Conservation (phyloP, 345 rosid genomes). For the Draba incana region DNA sequence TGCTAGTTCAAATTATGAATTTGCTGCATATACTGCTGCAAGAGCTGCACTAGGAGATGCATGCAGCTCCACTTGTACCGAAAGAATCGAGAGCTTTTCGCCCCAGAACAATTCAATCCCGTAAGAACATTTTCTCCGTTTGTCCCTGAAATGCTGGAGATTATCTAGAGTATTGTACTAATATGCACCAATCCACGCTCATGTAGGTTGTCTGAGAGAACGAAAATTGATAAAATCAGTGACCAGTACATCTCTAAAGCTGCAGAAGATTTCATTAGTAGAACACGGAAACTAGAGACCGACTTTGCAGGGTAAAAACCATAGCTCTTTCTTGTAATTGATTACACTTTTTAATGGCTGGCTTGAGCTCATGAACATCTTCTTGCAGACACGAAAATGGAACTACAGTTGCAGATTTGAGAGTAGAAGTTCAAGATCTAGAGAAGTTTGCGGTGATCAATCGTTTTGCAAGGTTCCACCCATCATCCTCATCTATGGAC, state of each 20-base stretch:
- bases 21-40: slow-evolving; percentile 51
- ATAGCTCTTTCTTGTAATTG: slow-evolving; percentile 5
- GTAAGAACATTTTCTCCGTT: slow-evolving; percentile 50
- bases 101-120: slow-evolving; percentile 45
- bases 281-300: slow-evolving; percentile 62
- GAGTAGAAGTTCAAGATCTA: slow-evolving; percentile 79
- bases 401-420: slow-evolving; percentile 63
- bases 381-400: slow-evolving; percentile 74
- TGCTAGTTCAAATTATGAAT: slow-evolving; percentile 57
- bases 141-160: neutral
- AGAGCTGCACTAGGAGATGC: slow-evolving; percentile 74
- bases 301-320: slow-evolving; percentile 59
- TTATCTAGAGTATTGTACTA: neutral
- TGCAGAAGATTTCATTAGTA: slow-evolving; percentile 61
- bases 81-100: slow-evolving; percentile 39
- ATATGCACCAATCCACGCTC: neutral
- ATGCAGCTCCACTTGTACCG: slow-evolving; percentile 51
- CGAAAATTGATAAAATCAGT: slow-evolving; percentile 47
- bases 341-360: neutral
- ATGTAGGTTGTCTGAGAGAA: slow-evolving; percentile 53
- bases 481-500: slow-evolving; percentile 56
- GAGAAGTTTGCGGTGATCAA: slow-evolving; percentile 81
- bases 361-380: slow-evolving; percentile 22
- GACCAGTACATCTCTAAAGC: slow-evolving; percentile 60
- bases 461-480: slow-evolving; percentile 91